These are phyloP conservation scores for Apiospora koreana DNA, from an alignment of 2,329 filamentous ascomycete species.

Conservation along the genomic window DNA sequence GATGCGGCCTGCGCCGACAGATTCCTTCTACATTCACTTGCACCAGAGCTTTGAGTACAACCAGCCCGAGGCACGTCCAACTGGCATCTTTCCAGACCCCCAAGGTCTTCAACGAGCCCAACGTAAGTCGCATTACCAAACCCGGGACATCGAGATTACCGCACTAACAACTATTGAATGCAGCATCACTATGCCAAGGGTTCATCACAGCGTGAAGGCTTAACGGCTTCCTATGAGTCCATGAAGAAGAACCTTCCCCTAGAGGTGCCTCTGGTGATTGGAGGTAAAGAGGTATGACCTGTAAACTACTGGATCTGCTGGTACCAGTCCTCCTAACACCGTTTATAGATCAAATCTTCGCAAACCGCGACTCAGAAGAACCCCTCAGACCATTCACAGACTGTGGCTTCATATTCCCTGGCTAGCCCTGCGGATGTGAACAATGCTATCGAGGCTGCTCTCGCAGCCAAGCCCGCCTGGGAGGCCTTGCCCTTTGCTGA, in stretches of 20 bases:
- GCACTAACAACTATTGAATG: not conserved
- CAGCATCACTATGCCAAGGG: constrained; percentile 89
- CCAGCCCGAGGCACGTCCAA: constrained; percentile 46
- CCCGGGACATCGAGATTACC: not conserved
- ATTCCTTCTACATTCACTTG: constrained; percentile 17
- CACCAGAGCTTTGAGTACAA: constrained; percentile 29
- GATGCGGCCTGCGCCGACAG: constrained; percentile 13
- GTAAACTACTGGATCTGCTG: not conserved
- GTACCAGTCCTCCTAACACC: constrained; percentile 17
- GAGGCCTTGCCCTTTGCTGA: constrained; percentile 85
- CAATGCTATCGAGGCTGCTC: constrained; percentile 78
- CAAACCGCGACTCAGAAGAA: constrained; percentile 73
- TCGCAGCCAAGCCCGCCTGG: constrained; percentile 86
- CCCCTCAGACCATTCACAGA: constrained; percentile 75
- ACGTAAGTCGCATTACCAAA: constrained; percentile 59
- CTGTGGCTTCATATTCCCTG: constrained; percentile 82
- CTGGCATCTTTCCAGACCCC: constrained; percentile 88
- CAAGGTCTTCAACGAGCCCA: constrained; percentile 89
- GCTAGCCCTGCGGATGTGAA: constrained; percentile 76
- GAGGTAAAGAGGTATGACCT: constrained; percentile 71
- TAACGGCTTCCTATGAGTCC: constrained; percentile 71
- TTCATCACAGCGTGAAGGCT: constrained; percentile 74
- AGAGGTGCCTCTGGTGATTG: constrained; percentile 80
- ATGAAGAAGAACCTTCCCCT: constrained; percentile 70
- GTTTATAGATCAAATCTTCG: constrained; percentile 65